A percentile compares a stretch with the other conserved stretches of the same genome.
Conservation (phyloP, 2,329 filamentous ascomycete species). For the Calonectria multiphialidica region DNA sequence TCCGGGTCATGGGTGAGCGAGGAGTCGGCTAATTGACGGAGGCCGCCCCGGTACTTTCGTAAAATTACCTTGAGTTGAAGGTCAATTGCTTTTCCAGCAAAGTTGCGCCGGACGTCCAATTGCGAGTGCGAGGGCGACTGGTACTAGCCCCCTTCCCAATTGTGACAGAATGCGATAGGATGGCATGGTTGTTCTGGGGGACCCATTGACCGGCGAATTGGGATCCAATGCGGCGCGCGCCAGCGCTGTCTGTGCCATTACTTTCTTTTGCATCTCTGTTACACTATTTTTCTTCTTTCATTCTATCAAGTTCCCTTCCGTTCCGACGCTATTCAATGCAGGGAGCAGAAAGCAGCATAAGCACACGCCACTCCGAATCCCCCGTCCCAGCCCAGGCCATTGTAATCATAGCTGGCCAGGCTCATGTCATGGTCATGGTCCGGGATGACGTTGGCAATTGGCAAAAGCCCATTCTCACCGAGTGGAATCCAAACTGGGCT, state of each 20-base stretch:
- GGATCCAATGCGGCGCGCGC: slow-evolving; percentile 5
- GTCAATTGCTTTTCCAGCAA: background rate
- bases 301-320: background rate
- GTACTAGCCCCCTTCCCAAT: background rate
- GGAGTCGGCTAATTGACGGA: background rate
- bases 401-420: background rate
- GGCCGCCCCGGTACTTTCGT: background rate
- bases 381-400: slow-evolving; percentile 3
- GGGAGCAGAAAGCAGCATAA: slow-evolving; percentile 6
- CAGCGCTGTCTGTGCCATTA: too few species aligned
- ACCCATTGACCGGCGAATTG: slow-evolving; percentile 20
- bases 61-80: background rate
- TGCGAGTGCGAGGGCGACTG: slow-evolving; percentile 13
- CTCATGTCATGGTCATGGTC: slow-evolving; percentile 11
- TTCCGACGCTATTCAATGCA: slow-evolving; percentile 2
- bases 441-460: slow-evolving; percentile 37
- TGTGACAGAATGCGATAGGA: slow-evolving; percentile 21
- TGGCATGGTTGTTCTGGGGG: slow-evolving; percentile 11
- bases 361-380: slow-evolving; percentile 11
- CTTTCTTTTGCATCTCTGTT: slow-evolving; percentile 11
- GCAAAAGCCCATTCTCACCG: slow-evolving; percentile 29
- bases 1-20: slow-evolving; percentile 7
- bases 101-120: slow-evolving; percentile 16
- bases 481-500: slow-evolving; percentile 11
- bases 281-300: background rate